Evolutionary conservation across 225 moss, liverwort and hornwort species (phyloP).

Genomic region (Polytrichum commune): DNA sequence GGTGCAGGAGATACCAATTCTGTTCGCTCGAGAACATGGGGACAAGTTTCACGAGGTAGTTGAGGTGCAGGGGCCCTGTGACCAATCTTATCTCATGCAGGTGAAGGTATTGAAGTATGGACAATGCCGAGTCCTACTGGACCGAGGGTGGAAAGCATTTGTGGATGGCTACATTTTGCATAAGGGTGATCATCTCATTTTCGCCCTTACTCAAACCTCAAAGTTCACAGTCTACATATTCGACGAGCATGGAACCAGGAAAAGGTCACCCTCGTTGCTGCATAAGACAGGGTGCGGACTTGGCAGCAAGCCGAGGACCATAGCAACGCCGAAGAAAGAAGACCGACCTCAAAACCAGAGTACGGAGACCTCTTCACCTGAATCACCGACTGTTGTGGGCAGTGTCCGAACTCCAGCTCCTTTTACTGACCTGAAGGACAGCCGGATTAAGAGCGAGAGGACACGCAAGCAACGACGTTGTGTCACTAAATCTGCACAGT

Average conservation of each 20-base stretch:
- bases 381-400: too few relatives aligned
- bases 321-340: too few relatives aligned
- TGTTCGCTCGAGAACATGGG: slow-evolving; percentile 35
- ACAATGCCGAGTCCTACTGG: slow-evolving; percentile 42
- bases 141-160: slow-evolving; percentile 35
- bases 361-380: too few relatives aligned
- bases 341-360: too few relatives aligned
- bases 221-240: slow-evolving; percentile 45
- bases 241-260: slow-evolving; percentile 31
- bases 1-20: slow-evolving; percentile 45
- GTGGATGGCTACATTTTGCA: slow-evolving; percentile 18
- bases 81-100: slow-evolving; percentile 26
- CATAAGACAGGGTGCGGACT: too few relatives aligned
- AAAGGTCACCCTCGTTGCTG: neutral
- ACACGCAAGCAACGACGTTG: too few relatives aligned
- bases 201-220: slow-evolving; percentile 45
- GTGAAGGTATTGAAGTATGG: slow-evolving; percentile 26
- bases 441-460: too few relatives aligned
- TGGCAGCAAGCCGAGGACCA: too few relatives aligned
- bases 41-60: slow-evolving; percentile 21
- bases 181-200: slow-evolving; percentile 41
- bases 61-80: slow-evolving; percentile 38
- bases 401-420: too few relatives aligned
- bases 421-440: too few relatives aligned
- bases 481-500: too few relatives aligned